Conservation (phyloP, 495 filamentous ascomycete species). For the Pyronema domesticum region DNA sequence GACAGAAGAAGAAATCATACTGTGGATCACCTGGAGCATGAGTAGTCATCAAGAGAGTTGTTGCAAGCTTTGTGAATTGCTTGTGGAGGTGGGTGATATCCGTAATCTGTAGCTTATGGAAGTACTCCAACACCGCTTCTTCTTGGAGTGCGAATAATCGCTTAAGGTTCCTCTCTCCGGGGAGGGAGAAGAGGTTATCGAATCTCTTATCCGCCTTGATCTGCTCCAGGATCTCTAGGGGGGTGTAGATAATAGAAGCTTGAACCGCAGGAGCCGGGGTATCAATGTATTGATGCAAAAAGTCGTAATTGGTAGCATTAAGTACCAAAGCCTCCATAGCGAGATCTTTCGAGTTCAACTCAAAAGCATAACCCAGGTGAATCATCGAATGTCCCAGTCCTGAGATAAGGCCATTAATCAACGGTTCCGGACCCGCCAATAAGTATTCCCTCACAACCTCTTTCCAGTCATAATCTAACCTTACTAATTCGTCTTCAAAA, state of each 20-base stretch:
- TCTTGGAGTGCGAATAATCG: slow-evolving; percentile 51
- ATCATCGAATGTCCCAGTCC: slow-evolving; percentile 75
- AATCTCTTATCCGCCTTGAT: slow-evolving; percentile 38
- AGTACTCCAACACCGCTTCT: slow-evolving; percentile 57
- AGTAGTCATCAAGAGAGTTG: slow-evolving; percentile 42
- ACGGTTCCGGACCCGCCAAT: slow-evolving; percentile 53
- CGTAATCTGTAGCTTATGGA: slow-evolving; percentile 54
- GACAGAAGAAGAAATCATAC: slow-evolving; percentile 75
- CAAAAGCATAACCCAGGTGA: slow-evolving; percentile 75
- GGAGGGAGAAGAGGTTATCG: slow-evolving; percentile 40
- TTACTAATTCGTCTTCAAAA: slow-evolving; percentile 68
- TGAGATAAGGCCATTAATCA: slow-evolving; percentile 41
- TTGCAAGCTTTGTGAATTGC: slow-evolving; percentile 4
- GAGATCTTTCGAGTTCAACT: slow-evolving; percentile 57
- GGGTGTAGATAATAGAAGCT: neutral
- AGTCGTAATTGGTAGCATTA: slow-evolving; percentile 50
- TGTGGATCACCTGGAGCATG: slow-evolving; percentile 37
- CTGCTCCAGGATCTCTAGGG: slow-evolving; percentile 7
- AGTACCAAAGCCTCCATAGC: slow-evolving; percentile 61
- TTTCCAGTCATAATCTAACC: slow-evolving; percentile 69
- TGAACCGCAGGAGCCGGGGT: slow-evolving; percentile 7
- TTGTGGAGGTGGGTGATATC: slow-evolving; percentile 7
- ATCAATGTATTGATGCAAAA: slow-evolving; percentile 63
- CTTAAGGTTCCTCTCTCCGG: slow-evolving; percentile 45
- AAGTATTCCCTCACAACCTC: slow-evolving; percentile 55